Conservation (phyloP, 345 rosid genomes). For the Murraya paniculata region DNA sequence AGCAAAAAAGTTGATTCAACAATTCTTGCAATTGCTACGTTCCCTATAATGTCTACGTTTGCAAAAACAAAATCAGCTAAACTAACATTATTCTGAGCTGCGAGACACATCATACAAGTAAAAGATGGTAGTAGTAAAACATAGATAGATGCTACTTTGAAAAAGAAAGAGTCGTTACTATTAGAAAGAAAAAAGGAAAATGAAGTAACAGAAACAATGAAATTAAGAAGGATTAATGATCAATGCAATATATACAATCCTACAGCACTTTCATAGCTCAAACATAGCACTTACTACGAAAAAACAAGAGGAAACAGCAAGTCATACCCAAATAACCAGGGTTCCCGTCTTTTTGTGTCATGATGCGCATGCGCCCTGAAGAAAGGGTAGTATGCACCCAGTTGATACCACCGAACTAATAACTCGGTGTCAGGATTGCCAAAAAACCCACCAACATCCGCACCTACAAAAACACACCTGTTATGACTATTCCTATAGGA, state of each 20-base stretch:
- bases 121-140: background rate
- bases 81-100: background rate
- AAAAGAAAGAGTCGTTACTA: background rate
- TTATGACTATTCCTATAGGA: background rate
- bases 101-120: background rate
- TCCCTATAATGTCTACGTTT: background rate
- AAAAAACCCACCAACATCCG: conserved; percentile 97
- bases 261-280: background rate
- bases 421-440: conserved; percentile 95
- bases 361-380: conserved; percentile 98
- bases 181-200: background rate
- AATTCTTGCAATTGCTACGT: background rate
- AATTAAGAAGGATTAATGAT: background rate
- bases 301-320: background rate
- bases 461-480: conserved; percentile 48
- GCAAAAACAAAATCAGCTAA: background rate
- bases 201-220: background rate
- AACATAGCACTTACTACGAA: background rate
- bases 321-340: conserved; percentile 95
- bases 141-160: background rate
- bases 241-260: background rate
- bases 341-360: conserved; percentile 96
- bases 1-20: background rate
- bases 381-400: conserved; percentile 98
- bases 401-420: conserved; percentile 96